These are phyloP conservation scores for Schwanniomyces pseudopolymorphus DNA, from an alignment of 805 yeast species.

Conservation along the genomic window DNA sequence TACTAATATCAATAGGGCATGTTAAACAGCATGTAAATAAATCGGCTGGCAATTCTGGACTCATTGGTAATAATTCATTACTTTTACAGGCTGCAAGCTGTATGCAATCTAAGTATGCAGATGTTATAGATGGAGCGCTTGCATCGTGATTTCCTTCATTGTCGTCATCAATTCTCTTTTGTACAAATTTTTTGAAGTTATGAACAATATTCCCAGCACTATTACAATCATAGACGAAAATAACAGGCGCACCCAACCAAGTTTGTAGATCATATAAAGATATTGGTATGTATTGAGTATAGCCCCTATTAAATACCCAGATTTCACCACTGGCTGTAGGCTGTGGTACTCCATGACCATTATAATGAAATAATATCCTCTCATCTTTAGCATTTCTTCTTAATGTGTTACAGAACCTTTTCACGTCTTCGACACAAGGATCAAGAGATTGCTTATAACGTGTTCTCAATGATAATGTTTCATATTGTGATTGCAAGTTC, in stretches of 20 bases:
- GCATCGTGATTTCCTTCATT: constrained; percentile 56
- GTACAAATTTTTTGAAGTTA: constrained; percentile 86
- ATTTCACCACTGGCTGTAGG: constrained; percentile 96
- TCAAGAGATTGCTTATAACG: constrained; percentile 88
- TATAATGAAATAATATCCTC: constrained; percentile 88
- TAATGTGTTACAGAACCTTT: constrained; percentile 83
- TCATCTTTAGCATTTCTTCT: constrained; percentile 92
- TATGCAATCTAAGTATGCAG: constrained; percentile 79
- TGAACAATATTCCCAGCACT: constrained; percentile 91
- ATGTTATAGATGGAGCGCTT: constrained; percentile 59
- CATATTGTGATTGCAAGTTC: constrained; percentile 83
- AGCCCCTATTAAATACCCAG: constrained; percentile 97
- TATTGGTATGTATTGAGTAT: constrained; percentile 96
- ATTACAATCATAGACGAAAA: constrained; percentile 91
- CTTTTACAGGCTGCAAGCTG: constrained; percentile 92
- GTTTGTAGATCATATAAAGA: constrained; percentile 92
- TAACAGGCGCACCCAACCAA: constrained; percentile 98
- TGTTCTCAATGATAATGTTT: constrained; percentile 81
- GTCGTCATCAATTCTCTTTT: constrained; percentile 85
- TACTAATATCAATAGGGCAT: constrained; percentile 91
- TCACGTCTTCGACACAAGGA: constrained; percentile 94
- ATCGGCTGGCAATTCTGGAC: constrained; percentile 94
- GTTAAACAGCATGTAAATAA: constrained; percentile 93
- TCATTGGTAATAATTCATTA: constrained; percentile 85
- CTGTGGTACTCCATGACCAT: constrained; percentile 98